These are phyloP conservation scores for Hypoxylon sp. DNA, from an alignment of 2,329 filamentous ascomycete genomes.

Conservation along the genomic window DNA sequence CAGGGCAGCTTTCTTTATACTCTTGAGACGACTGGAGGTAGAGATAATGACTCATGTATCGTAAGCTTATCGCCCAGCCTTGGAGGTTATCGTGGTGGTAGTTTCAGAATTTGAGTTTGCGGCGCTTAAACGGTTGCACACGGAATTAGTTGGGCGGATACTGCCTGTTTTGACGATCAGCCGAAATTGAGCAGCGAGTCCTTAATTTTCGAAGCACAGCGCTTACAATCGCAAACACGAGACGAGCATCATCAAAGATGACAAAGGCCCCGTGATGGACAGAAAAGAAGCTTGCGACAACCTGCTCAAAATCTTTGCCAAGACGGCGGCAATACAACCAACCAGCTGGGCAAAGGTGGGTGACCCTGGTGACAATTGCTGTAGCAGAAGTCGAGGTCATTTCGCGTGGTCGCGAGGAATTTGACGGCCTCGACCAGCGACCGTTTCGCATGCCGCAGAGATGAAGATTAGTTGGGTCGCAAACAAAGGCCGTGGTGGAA, in stretches of 20 bases:
- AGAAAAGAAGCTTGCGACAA: slow-evolving; percentile 9
- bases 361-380: slow-evolving; percentile 24
- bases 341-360: slow-evolving; percentile 27
- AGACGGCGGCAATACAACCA: slow-evolving; percentile 46
- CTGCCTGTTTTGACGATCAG: slow-evolving; percentile 9
- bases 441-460: slow-evolving; percentile 28
- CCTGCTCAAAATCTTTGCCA: slow-evolving; percentile 28
- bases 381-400: slow-evolving; percentile 30
- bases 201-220: slow-evolving; percentile 32
- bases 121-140: slow-evolving; percentile 37
- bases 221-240: slow-evolving; percentile 33
- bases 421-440: slow-evolving; percentile 20
- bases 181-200: slow-evolving; percentile 6
- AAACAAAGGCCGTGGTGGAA: slow-evolving; percentile 12
- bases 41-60: background rate
- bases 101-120: slow-evolving; percentile 28
- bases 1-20: slow-evolving; percentile 25
- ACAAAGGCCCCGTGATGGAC: background rate
- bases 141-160: slow-evolving; percentile 20
- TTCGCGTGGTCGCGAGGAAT: slow-evolving; percentile 16
- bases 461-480: slow-evolving; percentile 28
- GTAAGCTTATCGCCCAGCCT: slow-evolving; percentile 19
- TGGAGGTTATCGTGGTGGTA: background rate
- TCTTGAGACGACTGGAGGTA: background rate
- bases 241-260: slow-evolving; percentile 7